Base-by-base conservation (phyloP, 1,284 basidiomycete genomes). In the Rhodotorula sp. region DNA sequence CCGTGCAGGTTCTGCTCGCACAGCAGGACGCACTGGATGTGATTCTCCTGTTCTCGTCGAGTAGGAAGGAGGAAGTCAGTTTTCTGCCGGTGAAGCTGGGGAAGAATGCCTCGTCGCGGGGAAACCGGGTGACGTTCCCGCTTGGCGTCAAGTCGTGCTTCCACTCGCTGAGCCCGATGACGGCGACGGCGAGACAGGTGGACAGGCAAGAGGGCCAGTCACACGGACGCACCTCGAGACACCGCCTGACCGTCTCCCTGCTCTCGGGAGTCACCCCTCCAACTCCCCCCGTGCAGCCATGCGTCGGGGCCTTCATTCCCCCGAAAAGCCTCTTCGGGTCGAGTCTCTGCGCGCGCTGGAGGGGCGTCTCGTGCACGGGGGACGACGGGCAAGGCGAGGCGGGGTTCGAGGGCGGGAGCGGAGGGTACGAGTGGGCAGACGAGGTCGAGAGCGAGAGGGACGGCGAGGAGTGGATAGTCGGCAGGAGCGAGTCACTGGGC, bases 41-140 rank as follows among this genome's bases (percentile, higher is more conserved):
- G 75, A 56, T 76, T 76, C 20, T 71, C 69, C 75, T 76, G 65
- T 37, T 24, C 15, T 67, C 22, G 57, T 50, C 30, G 13, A 30
- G 10, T 10, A 30, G 18, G n/a, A 34, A 30, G 28, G 30, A 30
- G 28, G 31, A 34, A 31, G 18, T 31, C 40, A 44, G 34, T 34
- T 44, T 18, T 44, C 16, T 3, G 40, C 15, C 40, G 16, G 40
- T 44, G 40, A 44, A 44, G 9, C 40, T 18, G 40, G 40, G 40
- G 40, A n/a, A 24, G 44, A 10, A 30, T 8, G 13, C 59, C 18
- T 31, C 16, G 4, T 13, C 7, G 40, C 20, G 4, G 34, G 22
- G 24, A 11, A 9, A 44, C 13, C n/a, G 37, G 20, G 24, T 11
- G 16, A 47, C 8, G 24, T 9, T 20, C 26, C 8, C 30, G 9